Percentiles rank a stretch among this genome's conserved stretches.
Evolutionary conservation across 768 basidiomycete species (phyloP).

Genomic region (Rhizopogon vulgaris): DNA sequence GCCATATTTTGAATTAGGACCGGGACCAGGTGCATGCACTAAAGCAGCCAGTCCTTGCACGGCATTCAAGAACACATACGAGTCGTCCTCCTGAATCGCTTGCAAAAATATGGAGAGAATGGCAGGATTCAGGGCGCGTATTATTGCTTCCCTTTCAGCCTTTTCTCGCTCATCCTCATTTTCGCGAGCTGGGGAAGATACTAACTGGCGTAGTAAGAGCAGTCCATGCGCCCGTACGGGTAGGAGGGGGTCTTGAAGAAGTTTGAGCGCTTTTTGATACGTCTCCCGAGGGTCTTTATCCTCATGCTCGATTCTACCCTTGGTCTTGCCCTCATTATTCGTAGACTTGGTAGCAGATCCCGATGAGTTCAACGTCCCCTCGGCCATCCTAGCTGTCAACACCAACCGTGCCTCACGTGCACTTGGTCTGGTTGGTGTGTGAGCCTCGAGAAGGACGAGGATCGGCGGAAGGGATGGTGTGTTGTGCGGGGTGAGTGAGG

Average conservation of each 20-base stretch:
- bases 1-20: background rate
- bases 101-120: slow-evolving; percentile 86
- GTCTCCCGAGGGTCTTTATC: slow-evolving; percentile 40
- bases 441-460: background rate
- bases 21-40: slow-evolving; percentile 64
- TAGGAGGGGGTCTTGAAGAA: slow-evolving; percentile 85
- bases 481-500: background rate
- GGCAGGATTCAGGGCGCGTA: slow-evolving; percentile 68
- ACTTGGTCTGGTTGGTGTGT: slow-evolving; percentile 42
- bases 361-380: slow-evolving; percentile 35
- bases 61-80: slow-evolving; percentile 91
- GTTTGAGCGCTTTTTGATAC: slow-evolving; percentile 83
- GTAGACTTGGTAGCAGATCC: slow-evolving; percentile 10
- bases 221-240: slow-evolving; percentile 94
- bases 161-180: background rate
- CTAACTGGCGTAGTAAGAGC: slow-evolving; percentile 72
- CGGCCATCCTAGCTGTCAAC: slow-evolving; percentile 71
- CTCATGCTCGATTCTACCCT: slow-evolving; percentile 28
- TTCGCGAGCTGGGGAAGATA: slow-evolving; percentile 31
- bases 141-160: slow-evolving; percentile 20
- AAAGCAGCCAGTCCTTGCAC: slow-evolving; percentile 86
- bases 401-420: slow-evolving; percentile 80
- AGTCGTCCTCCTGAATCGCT: slow-evolving; percentile 84
- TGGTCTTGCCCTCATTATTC: slow-evolving; percentile 13
- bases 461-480: background rate